phyloP scores from a whole-genome alignment of 2,329 filamentous ascomycete species.

The Westerdykella sp. region DNA sequence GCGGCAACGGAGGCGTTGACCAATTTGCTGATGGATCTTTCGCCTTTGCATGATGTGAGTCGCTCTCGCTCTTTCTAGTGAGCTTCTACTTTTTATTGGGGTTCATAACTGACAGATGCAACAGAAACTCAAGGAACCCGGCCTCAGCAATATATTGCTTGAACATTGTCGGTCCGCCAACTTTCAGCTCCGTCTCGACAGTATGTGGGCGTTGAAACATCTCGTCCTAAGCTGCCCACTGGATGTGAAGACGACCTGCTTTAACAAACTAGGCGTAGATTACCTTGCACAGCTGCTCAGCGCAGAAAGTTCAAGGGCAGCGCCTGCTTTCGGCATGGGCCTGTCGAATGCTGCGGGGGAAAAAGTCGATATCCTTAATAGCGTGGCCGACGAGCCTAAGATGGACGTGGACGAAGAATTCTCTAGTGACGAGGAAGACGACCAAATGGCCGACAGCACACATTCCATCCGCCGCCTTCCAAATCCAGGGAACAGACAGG shows the following conservation, averaged over 20 bases:
- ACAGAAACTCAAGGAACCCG: constrained; percentile 51
- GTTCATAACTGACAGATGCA: constrained; percentile 5
- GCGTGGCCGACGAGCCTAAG: constrained; percentile 36
- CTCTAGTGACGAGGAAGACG: constrained; percentile 23
- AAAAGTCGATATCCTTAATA: constrained; percentile 55
- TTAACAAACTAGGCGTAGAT: constrained; percentile 68
- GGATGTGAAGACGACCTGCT: constrained; percentile 66
- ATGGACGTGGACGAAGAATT: constrained; percentile 38
- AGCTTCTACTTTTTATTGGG: background rate
- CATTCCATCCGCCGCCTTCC: constrained; percentile 36
- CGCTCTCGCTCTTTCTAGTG: background rate
- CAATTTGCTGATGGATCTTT: constrained; percentile 83
- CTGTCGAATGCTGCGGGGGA: constrained; percentile 55
- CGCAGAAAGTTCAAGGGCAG: constrained; percentile 44
- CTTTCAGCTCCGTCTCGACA: constrained; percentile 72
- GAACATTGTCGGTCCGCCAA: constrained; percentile 77
- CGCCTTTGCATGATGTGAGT: constrained; percentile 80
- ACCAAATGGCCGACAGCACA: constrained; percentile 42
- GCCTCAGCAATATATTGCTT: constrained; percentile 57
- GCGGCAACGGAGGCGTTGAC: constrained; percentile 78
- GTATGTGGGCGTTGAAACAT: constrained; percentile 91
- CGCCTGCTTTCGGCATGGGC: constrained; percentile 44
- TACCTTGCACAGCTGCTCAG: constrained; percentile 79
- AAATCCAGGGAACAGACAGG: constrained; percentile 31
- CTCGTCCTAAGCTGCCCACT: constrained; percentile 67